phyloP scores from a whole-genome alignment of 2,329 filamentous ascomycete genomes.

The Fusarium equiseti region DNA sequence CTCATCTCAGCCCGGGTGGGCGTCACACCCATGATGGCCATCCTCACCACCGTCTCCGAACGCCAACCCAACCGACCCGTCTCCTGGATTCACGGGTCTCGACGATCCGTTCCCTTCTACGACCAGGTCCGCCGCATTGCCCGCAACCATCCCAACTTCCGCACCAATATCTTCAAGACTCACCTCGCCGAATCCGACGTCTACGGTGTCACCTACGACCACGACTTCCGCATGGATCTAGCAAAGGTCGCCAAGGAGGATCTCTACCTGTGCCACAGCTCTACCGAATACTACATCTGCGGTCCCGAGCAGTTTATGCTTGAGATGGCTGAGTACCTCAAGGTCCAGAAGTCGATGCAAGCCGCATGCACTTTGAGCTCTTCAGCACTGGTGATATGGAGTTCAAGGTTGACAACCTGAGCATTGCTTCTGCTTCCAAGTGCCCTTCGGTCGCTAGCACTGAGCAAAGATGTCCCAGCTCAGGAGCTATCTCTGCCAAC shows the following conservation, averaged over 20 bases:
- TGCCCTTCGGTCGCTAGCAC: conserved; percentile 24
- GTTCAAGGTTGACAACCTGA: conserved; percentile 51
- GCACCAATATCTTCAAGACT: conserved; percentile 64
- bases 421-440: conserved; percentile 44
- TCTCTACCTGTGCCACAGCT: conserved; percentile 59
- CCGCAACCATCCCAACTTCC: conserved; percentile 52
- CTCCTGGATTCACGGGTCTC: conserved; percentile 71
- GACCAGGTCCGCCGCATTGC: conserved; percentile 62
- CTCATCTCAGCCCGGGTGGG: conserved; percentile 73
- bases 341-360: conserved; percentile 55
- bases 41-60: conserved; percentile 66
- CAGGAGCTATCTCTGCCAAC: conserved; percentile 26
- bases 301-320: conserved; percentile 68
- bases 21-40: conserved; percentile 70
- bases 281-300: conserved; percentile 67
- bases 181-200: conserved; percentile 60
- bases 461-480: conserved; percentile 36
- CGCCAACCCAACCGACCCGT: conserved; percentile 61
- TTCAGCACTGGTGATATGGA: conserved; percentile 61
- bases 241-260: conserved; percentile 58
- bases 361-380: conserved; percentile 60
- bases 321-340: conserved; percentile 61
- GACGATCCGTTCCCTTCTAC: conserved; percentile 65
- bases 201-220: conserved; percentile 58
- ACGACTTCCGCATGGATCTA: conserved; percentile 60